Evolutionary conservation across 140 eudicot genomes (phyloP).

Genomic region (Erigeron philadelphicus): DNA sequence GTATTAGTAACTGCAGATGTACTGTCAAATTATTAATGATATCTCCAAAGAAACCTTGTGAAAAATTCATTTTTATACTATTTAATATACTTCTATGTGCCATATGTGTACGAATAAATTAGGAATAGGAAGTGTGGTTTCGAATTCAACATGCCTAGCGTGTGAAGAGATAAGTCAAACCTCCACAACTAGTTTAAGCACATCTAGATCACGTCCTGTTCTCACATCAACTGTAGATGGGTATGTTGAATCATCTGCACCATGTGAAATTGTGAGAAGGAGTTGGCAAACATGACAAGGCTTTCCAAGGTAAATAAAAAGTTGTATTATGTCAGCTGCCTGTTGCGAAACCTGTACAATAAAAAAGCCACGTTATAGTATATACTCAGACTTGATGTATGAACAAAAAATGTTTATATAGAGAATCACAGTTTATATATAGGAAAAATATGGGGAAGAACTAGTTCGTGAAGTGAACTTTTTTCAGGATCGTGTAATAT

Average conservation of each 20-base stretch:
- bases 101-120: neutral
- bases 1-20: too few relatives aligned
- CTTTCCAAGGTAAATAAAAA: conserved; percentile 80
- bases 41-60: neutral
- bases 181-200: conserved; percentile 82
- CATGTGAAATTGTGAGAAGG: conserved; percentile 86
- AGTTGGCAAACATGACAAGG: conserved; percentile 95
- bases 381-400: neutral
- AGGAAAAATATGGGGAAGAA: neutral
- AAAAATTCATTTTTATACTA: neutral
- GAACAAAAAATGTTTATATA: neutral
- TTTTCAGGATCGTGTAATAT: conserved; percentile 1
- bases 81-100: neutral
- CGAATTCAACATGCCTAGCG: conserved; percentile 18
- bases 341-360: conserved; percentile 67
- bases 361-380: conserved; percentile 17
- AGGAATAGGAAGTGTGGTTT: conserved; percentile 6
- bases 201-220: conserved; percentile 78
- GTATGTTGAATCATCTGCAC: conserved; percentile 85
- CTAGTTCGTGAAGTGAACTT: neutral
- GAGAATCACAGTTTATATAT: neutral
- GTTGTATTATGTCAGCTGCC: conserved; percentile 81
- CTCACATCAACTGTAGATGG: conserved; percentile 93
- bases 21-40: too few relatives aligned
- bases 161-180: conserved; percentile 43